Percentiles rank a stretch among this genome's conserved stretches.
These are phyloP conservation scores for Noccaea caerulescens DNA, from an alignment of 345 rosid species.

Conservation along the genomic window DNA sequence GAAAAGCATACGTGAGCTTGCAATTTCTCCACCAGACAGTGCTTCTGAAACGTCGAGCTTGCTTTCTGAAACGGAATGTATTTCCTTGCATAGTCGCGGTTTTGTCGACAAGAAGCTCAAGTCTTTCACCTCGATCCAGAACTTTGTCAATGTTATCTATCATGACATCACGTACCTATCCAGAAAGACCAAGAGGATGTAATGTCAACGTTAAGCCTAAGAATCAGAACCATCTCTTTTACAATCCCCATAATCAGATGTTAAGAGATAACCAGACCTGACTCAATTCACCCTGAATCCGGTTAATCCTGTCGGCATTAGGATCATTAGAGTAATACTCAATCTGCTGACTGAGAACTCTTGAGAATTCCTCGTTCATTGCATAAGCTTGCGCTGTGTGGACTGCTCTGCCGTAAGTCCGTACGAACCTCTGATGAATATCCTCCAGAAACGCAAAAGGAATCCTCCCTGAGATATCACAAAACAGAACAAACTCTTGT, in stretches of 20 bases:
- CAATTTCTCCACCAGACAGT: constrained; percentile 96
- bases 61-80: constrained; percentile 91
- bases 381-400: constrained; percentile 91
- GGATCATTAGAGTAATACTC: constrained; percentile 95
- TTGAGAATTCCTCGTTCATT: constrained; percentile 95
- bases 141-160: constrained; percentile 94
- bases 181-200: not conserved
- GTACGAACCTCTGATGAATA: constrained; percentile 90
- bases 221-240: constrained; percentile 46
- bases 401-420: constrained; percentile 84
- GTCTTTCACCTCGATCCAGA: constrained; percentile 89
- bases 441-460: constrained; percentile 97
- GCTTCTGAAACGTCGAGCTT: constrained; percentile 80
- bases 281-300: constrained; percentile 84
- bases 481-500: not conserved
- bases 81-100: constrained; percentile 93
- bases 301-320: constrained; percentile 79
- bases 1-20: constrained; percentile 67
- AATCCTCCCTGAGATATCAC: constrained; percentile 66
- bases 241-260: not conserved
- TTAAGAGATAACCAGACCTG: constrained; percentile 57
- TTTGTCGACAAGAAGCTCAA: constrained; percentile 92
- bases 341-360: constrained; percentile 98
- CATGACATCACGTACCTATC: constrained; percentile 85
- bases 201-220: not conserved